phyloP scores from a whole-genome alignment of 352 stramenopile genomes.

The Pythium aristosporum region DNA sequence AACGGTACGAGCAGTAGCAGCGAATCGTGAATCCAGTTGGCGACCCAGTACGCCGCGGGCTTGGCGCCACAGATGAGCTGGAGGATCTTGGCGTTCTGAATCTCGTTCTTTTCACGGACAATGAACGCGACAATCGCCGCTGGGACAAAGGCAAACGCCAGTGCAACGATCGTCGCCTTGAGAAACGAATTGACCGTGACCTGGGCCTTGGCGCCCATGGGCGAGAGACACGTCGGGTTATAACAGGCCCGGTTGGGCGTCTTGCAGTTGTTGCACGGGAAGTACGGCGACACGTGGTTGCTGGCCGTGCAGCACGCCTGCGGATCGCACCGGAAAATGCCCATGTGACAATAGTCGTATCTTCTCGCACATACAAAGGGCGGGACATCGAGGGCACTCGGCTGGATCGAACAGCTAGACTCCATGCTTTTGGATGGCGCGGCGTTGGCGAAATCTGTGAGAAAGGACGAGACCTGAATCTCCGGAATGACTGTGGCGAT shows the following conservation, averaged over 20 bases:
- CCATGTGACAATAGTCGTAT: slow-evolving; percentile 46
- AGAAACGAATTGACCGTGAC: slow-evolving; percentile 66
- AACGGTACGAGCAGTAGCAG: slow-evolving; percentile 41
- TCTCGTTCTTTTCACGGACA: slow-evolving; percentile 61
- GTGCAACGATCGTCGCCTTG: slow-evolving; percentile 51
- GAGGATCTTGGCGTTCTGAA: slow-evolving; percentile 61
- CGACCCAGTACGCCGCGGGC: slow-evolving; percentile 54
- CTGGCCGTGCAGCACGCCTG: slow-evolving; percentile 41
- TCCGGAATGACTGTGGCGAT: slow-evolving; percentile 36
- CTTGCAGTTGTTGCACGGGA: slow-evolving; percentile 39
- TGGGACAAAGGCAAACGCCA: slow-evolving; percentile 71
- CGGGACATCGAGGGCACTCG: slow-evolving; percentile 26
- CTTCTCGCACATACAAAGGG: slow-evolving; percentile 23
- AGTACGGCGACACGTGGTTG: slow-evolving; percentile 44
- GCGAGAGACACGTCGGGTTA: slow-evolving; percentile 23
- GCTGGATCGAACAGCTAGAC: slow-evolving; percentile 18
- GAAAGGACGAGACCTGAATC: slow-evolving; percentile 48
- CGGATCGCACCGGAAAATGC: slow-evolving; percentile 45
- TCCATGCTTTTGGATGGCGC: slow-evolving; percentile 26
- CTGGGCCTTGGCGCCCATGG: slow-evolving; percentile 52
- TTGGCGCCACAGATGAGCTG: slow-evolving; percentile 65
- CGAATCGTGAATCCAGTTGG: slow-evolving; percentile 59
- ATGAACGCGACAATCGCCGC: slow-evolving; percentile 63
- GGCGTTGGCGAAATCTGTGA: slow-evolving; percentile 33
- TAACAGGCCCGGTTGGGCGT: slow-evolving; percentile 29